Evolutionary conservation across 106 monocot species (phyloP).

Genomic region (Alisma plantagoaquatica): DNA sequence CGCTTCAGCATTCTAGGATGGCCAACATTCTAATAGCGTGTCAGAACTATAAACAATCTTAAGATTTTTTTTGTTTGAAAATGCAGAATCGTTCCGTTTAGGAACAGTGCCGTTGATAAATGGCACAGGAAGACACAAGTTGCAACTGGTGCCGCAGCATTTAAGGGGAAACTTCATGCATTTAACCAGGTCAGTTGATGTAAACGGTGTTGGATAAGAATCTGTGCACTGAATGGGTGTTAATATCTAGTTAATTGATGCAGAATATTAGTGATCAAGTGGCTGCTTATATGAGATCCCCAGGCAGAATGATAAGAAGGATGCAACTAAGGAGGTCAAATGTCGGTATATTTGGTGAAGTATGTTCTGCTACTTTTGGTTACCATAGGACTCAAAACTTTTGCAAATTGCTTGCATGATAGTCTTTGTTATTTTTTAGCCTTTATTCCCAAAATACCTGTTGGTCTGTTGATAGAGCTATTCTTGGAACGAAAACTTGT

Average conservation of each 20-base stretch:
- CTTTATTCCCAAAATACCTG: too few species aligned
- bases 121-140: slow-evolving; percentile 92
- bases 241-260: too few species aligned
- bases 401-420: too few species aligned
- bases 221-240: too few species aligned
- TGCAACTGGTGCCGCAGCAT: slow-evolving; percentile 80
- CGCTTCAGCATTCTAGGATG: too few species aligned
- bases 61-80: slow-evolving; percentile 1
- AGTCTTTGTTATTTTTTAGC: too few species aligned
- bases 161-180: slow-evolving; percentile 80
- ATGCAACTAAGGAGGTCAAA: slow-evolving; percentile 62
- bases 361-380: slow-evolving; percentile 20
- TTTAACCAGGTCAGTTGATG: slow-evolving; percentile 96
- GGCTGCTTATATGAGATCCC: slow-evolving; percentile 78
- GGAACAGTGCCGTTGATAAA: slow-evolving; percentile 81
- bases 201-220: too few species aligned
- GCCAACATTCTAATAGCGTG: too few species aligned
- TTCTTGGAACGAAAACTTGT: too few species aligned
- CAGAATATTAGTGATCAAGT: slow-evolving; percentile 94
- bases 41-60: too few species aligned
- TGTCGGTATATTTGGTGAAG: slow-evolving; percentile 67
- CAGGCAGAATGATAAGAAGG: slow-evolving; percentile 68
- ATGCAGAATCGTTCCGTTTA: slow-evolving; percentile 73
- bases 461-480: too few species aligned
- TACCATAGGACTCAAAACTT: too few species aligned